Percentiles rank a stretch among this genome's conserved stretches.
phyloP scores from a whole-genome alignment of 78 protist genomes.

The Tieghemostelium lacteum region DNA sequence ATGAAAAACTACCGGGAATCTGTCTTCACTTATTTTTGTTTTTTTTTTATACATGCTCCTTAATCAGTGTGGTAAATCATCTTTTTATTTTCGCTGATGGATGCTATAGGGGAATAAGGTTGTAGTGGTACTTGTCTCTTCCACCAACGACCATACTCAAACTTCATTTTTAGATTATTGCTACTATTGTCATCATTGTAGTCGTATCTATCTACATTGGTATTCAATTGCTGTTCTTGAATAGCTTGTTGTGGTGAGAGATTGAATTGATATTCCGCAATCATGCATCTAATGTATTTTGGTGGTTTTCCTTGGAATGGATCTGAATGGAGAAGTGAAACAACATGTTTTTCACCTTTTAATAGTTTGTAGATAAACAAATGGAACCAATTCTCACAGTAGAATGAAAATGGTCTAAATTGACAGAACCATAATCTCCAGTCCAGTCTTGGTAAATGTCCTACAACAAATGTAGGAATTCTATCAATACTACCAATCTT shows the following conservation, averaged over 20 bases:
- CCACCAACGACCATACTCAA: background rate
- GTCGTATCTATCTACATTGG: background rate
- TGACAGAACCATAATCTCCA: slow-evolving; percentile 55
- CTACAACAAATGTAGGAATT: slow-evolving; percentile 14
- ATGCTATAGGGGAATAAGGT: slow-evolving; percentile 1
- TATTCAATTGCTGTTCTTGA: background rate
- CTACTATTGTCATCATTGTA: too few relatives aligned
- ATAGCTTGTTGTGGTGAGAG: background rate
- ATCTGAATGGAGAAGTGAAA: background rate
- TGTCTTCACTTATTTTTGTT: too few relatives aligned
- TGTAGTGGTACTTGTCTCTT: background rate
- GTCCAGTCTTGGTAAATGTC: slow-evolving; percentile 60
- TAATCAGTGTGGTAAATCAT: background rate
- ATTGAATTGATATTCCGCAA: slow-evolving; percentile 19
- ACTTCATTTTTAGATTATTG: too few relatives aligned
- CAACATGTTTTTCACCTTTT: slow-evolving; percentile 4
- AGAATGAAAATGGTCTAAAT: background rate
- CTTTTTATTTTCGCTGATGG: background rate
- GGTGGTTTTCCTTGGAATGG: slow-evolving; percentile 1
- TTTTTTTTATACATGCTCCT: too few relatives aligned
- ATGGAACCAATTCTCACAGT: background rate
- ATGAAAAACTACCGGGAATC: too few relatives aligned
- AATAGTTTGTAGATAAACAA: background rate
- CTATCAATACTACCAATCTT: slow-evolving; percentile 28
- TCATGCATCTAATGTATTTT: slow-evolving; percentile 7